Evolutionary conservation across 2,329 filamentous ascomycete genomes (phyloP).

Genomic region (Fonsecaea pedrosoi): DNA sequence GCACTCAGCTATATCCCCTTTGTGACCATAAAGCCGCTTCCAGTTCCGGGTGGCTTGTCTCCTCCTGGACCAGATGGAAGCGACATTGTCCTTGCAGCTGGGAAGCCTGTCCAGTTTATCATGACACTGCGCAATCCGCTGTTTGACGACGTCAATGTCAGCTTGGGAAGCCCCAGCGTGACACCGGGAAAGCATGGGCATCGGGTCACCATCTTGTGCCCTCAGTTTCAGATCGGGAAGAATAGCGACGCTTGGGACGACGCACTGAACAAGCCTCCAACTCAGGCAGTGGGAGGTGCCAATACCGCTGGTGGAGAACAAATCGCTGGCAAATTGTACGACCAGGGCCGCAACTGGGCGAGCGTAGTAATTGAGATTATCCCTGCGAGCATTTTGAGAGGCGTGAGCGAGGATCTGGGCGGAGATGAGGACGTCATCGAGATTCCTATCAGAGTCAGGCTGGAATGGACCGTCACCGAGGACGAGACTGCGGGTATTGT

Average conservation of each 20-base stretch:
- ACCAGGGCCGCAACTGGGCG: constrained; percentile 91
- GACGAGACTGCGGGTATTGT: constrained; percentile 55
- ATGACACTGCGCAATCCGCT: constrained; percentile 92
- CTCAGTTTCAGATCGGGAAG: constrained; percentile 90
- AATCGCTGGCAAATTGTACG: constrained; percentile 96
- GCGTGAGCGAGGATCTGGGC: constrained; percentile 44
- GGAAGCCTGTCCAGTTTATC: constrained; percentile 74
- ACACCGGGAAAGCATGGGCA: constrained; percentile 79
- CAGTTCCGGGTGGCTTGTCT: constrained; percentile 41
- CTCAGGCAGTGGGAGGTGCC: constrained; percentile 50
- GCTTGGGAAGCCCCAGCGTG: constrained; percentile 79
- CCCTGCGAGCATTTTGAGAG: constrained; percentile 54
- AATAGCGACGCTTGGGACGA: constrained; percentile 97
- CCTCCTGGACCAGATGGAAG: constrained; percentile 39
- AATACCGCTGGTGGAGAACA: constrained; percentile 63
- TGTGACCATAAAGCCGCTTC: constrained; percentile 69
- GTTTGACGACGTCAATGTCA: constrained; percentile 88
- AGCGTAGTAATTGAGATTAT: constrained; percentile 92
- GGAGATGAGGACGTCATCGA: constrained; percentile 74
- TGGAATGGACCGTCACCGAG: constrained; percentile 72
- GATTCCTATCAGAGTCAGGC: constrained; percentile 89
- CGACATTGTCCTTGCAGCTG: constrained; percentile 57
- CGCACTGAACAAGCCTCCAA: constrained; percentile 65
- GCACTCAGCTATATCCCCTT: constrained; percentile 87
- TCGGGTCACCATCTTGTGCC: constrained; percentile 89